Percentiles rank a stretch among this genome's conserved stretches.
These are phyloP conservation scores for Cercospora brassicicola DNA, from an alignment of 2,329 filamentous ascomycete genomes.

Conservation along the genomic window DNA sequence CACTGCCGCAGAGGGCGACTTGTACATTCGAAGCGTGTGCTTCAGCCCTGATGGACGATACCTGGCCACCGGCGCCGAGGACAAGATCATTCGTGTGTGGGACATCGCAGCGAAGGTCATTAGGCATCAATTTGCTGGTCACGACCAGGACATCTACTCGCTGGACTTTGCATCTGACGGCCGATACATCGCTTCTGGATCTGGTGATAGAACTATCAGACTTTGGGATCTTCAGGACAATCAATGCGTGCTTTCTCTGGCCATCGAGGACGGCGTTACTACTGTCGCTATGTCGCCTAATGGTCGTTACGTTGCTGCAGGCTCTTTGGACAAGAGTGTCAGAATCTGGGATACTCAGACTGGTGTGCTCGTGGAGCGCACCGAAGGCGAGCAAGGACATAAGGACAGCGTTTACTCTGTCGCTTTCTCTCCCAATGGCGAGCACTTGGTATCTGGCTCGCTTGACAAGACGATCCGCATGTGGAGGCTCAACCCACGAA, in stretches of 20 bases:
- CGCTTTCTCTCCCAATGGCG: slow-evolving; percentile 89
- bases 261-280: slow-evolving; percentile 94
- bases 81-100: slow-evolving; percentile 97
- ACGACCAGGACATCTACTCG: slow-evolving; percentile 98
- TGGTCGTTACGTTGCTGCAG: slow-evolving; percentile 89
- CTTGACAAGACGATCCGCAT: slow-evolving; percentile 99
- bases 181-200: slow-evolving; percentile 90
- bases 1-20: slow-evolving; percentile 82
- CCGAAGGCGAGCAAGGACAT: slow-evolving; percentile 91
- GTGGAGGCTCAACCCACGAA: slow-evolving; percentile 80
- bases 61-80: slow-evolving; percentile 92
- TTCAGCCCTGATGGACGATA: slow-evolving; percentile 96
- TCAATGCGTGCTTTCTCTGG: slow-evolving; percentile 77
- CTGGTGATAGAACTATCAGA: slow-evolving; percentile 88
- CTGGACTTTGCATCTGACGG: slow-evolving; percentile 93
- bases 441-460: slow-evolving; percentile 89
- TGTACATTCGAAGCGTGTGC: slow-evolving; percentile 97
- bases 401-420: slow-evolving; percentile 97
- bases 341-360: slow-evolving; percentile 91
- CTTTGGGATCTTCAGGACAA: slow-evolving; percentile 93
- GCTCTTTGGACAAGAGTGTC: slow-evolving; percentile 95
- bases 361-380: slow-evolving; percentile 82
- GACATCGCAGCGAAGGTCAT: slow-evolving; percentile 83
- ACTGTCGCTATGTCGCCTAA: slow-evolving; percentile 97
- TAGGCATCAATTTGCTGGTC: slow-evolving; percentile 89